Evolutionary conservation across 768 basidiomycete species (phyloP).

Genomic region (Tulasnella sp.): DNA sequence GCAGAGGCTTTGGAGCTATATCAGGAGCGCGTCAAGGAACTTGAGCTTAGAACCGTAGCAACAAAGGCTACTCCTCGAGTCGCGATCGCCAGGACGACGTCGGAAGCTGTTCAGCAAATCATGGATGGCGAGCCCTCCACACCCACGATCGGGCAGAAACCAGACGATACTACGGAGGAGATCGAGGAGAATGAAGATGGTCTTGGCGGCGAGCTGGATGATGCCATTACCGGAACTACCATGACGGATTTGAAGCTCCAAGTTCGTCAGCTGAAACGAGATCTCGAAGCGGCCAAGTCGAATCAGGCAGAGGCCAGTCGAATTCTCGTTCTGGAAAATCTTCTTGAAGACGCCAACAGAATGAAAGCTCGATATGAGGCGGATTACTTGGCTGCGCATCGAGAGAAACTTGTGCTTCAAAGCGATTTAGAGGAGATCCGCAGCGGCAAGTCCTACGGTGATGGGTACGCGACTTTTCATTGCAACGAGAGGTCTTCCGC

Average conservation of each 20-base stretch:
- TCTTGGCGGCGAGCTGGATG: constrained; percentile 80
- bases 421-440: constrained; percentile 84
- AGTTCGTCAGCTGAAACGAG: constrained; percentile 73
- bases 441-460: constrained; percentile 75
- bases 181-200: constrained; percentile 46
- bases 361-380: constrained; percentile 86
- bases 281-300: constrained; percentile 68
- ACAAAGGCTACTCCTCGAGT: constrained; percentile 30
- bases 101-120: constrained; percentile 44
- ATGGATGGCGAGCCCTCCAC: constrained; percentile 20
- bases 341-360: constrained; percentile 84
- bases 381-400: constrained; percentile 80
- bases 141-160: constrained; percentile 34
- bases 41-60: constrained; percentile 60
- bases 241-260: constrained; percentile 91
- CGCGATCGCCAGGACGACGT: constrained; percentile 30
- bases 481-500: not conserved
- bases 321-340: constrained; percentile 80
- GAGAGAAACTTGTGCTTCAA: constrained; percentile 75
- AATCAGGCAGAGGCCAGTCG: constrained; percentile 73
- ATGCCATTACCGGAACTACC: constrained; percentile 75
- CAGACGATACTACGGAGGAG: constrained; percentile 34
- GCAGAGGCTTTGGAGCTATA: constrained; percentile 82
- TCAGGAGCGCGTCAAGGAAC: constrained; percentile 84
- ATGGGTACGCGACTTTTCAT: constrained; percentile 53